These are phyloP conservation scores for Thielaviopsis ethacetica DNA, from an alignment of 2,329 filamentous ascomycete species.

Conservation along the genomic window DNA sequence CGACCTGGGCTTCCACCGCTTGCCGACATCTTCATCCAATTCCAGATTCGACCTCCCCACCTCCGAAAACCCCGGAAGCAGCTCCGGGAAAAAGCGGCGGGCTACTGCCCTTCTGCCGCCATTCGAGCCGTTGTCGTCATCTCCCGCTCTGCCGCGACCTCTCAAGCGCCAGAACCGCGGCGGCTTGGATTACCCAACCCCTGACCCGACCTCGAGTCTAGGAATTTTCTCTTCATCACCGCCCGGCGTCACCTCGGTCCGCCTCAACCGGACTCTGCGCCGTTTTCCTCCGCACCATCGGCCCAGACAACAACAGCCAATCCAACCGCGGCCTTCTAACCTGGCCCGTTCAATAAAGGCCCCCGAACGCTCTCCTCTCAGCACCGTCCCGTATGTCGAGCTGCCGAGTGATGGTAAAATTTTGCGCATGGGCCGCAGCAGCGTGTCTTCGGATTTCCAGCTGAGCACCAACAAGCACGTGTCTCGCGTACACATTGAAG, in stretches of 20 bases:
- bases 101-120: slow-evolving; percentile 57
- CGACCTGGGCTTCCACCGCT: not conserved
- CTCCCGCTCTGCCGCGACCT: slow-evolving; percentile 52
- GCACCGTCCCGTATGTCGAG: slow-evolving; percentile 65
- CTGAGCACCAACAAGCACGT: slow-evolving; percentile 83
- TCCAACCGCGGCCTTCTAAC: not conserved
- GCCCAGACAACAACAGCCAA: slow-evolving; percentile 18
- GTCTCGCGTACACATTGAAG: slow-evolving; percentile 84
- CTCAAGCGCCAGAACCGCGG: slow-evolving; percentile 44
- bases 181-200: slow-evolving; percentile 62
- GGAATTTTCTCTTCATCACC: slow-evolving; percentile 81
- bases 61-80: slow-evolving; percentile 7
- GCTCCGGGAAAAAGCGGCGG: slow-evolving; percentile 39
- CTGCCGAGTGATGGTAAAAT: slow-evolving; percentile 68
- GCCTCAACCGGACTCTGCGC: slow-evolving; percentile 22
- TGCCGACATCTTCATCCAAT: not conserved
- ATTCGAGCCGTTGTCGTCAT: slow-evolving; percentile 67
- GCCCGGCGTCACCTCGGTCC: slow-evolving; percentile 28
- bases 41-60: not conserved
- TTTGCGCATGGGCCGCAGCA: slow-evolving; percentile 79
- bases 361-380: slow-evolving; percentile 61
- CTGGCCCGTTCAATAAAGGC: slow-evolving; percentile 42
- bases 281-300: slow-evolving; percentile 16
- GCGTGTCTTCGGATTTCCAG: slow-evolving; percentile 89
- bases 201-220: slow-evolving; percentile 84